Conservation (phyloP, 768 basidiomycete species). For the Udeniomyces megalosporus region DNA sequence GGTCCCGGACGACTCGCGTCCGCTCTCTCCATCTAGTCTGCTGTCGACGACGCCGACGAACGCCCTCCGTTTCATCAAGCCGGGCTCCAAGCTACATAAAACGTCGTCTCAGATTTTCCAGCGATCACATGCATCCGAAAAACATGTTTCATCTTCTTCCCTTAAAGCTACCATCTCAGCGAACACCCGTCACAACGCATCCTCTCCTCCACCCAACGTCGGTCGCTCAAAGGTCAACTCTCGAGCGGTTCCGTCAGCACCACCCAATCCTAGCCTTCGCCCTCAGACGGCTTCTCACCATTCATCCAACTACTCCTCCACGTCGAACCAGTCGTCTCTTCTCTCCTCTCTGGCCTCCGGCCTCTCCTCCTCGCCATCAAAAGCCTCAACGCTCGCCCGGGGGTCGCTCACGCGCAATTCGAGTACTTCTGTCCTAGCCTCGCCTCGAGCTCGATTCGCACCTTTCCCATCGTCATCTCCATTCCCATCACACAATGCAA, state of each 20-base stretch:
- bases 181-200: too few relatives aligned
- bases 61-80: slow-evolving; percentile 5
- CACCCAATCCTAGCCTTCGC: too few relatives aligned
- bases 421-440: neutral
- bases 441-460: neutral
- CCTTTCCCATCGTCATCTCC: neutral
- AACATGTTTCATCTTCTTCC: too few relatives aligned
- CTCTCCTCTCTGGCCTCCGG: neutral
- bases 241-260: too few relatives aligned
- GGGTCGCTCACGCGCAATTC: neutral
- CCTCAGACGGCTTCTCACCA: neutral
- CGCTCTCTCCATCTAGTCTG: neutral
- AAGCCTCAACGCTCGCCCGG: neutral
- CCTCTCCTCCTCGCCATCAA: neutral
- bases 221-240: too few relatives aligned
- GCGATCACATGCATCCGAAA: neutral
- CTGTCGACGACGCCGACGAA: slow-evolving; percentile 4
- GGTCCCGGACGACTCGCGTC: neutral
- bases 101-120: slow-evolving; percentile 4
- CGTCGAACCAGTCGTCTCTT: neutral
- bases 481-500: neutral
- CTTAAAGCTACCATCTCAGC: too few relatives aligned
- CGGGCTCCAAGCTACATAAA: slow-evolving; percentile 1
- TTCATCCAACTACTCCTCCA: neutral
- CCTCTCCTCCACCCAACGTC: too few relatives aligned